Conservation (phyloP, 306 rosid genomes). For the Gastrolobium villosum region DNA sequence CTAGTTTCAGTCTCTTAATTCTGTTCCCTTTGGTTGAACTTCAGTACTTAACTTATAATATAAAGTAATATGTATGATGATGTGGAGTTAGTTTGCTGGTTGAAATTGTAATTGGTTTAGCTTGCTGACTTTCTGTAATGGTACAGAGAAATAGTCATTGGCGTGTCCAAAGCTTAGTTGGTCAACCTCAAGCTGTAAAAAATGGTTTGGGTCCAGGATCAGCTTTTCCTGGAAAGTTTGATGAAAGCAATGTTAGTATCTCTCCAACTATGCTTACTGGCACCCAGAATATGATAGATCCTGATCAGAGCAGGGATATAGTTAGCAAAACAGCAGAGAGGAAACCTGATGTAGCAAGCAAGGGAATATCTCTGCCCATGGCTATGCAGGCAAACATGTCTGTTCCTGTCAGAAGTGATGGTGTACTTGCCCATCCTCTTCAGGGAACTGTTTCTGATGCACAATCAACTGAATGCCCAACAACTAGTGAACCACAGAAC, state of each 20-base stretch:
- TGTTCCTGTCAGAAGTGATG: conserved; percentile 72
- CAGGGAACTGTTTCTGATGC: conserved; percentile 73
- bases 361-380: conserved; percentile 64
- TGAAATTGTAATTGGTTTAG: conserved; percentile 20
- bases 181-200: conserved; percentile 73
- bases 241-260: conserved; percentile 72
- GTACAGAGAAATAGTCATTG: conserved; percentile 97
- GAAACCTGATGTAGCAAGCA: conserved; percentile 74
- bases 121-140: conserved; percentile 45
- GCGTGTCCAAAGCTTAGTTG: conserved; percentile 84
- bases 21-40: conserved; percentile 21
- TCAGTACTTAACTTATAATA: conserved; percentile 22
- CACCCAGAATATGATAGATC: conserved; percentile 64
- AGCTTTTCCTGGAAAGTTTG: conserved; percentile 81
- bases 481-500: conserved; percentile 60
- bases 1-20: neutral
- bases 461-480: conserved; percentile 70
- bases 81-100: conserved; percentile 31
- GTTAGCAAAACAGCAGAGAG: conserved; percentile 60
- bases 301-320: conserved; percentile 68
- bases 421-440: conserved; percentile 73
- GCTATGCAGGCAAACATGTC: conserved; percentile 65
- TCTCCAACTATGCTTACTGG: conserved; percentile 69
- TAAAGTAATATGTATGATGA: conserved; percentile 29
- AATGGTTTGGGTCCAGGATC: conserved; percentile 73